Evolutionary conservation across 2,329 filamentous ascomycete species (phyloP), one percentile per base, ranked within the genome.

Genomic region (Pseudogymnoascus sp.): DNA sequence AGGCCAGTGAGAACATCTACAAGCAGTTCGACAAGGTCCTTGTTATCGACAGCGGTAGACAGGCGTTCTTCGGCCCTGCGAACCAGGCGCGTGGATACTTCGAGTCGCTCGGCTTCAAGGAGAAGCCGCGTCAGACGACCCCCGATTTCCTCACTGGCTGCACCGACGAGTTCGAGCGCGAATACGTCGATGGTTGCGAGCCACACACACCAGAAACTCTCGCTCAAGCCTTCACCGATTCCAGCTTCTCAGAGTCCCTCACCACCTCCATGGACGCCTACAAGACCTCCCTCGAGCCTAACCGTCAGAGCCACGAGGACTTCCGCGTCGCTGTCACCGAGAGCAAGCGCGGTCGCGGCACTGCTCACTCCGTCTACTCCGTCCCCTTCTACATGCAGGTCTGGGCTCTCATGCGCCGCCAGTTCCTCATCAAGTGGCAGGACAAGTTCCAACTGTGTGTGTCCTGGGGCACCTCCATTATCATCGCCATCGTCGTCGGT

Each of bases 11-110:
- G 62, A 84, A 82, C 25, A 89, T 90, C 64, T 89, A 88, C 71
- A 77, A 88, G 25, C 78, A 86, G 0, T 89, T 90, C 70, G 86
- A 90, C 71, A 90, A 89, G 69, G 86, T 89, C 0, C 77, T 89
- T 0, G 81, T 90, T 6, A 78, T 90, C 3, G 86, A 89, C 59
- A 81, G 84, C 64, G 87, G 87, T 59, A 84, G 84, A 65, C 73
- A 89, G 67, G 79, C 88, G 53, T 90, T 82, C 75, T 89, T 87
- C 66, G 87, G 87, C 0, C 80, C 85, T 0, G 76, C 79, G 66
- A 73, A 78, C 5, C 77, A 86, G 65, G 87, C 87, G 0, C 75
- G 79, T 3, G 82, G 84, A 0, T 90, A 87, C 69, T 87, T 90
- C 80, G 85, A 88, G 69, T 73, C 77, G 0, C 74, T 86, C 1